Evolutionary conservation across 805 yeast genomes (phyloP), one percentile per base, ranked within the genome.

Genomic region (Sugiyamaella marilandica): DNA sequence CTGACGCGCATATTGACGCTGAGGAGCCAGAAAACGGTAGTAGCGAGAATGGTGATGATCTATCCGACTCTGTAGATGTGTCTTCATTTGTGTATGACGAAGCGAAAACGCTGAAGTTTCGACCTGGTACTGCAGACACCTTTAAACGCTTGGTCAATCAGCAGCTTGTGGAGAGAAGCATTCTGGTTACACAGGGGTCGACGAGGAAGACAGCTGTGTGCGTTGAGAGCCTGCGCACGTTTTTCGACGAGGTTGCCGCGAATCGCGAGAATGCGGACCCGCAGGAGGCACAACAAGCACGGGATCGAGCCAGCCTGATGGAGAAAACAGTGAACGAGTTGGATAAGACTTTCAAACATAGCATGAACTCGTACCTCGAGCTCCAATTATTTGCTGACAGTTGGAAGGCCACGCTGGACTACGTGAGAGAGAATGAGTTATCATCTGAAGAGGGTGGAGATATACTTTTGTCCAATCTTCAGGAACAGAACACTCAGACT

Each of bases 351-450:
- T 47, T 33, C 32, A 47, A 47, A 36, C 43, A 13, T 14, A 33
- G 43, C 18, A 47, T 47, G 50, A 41, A 47, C 19, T 10, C 32
- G 44, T 13, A 29, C 5, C 18, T 33, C 21, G 41, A 33, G 33
- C 26, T 21, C 16, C 33, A 34, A 47, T n/a, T 26, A 5, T 47
- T 33, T 21, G 13, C 37, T 2, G 31, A 13, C 24, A 9, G 33
- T 10, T 16, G 34, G 32, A 10, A 35, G 2, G 5, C 32, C n/a
- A 35, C 34, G 16, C 50, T 2, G 4, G 16, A 33, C 10, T 24
- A 9, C 14, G 2, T 34, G 5, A 2, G 19, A 21, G 21, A 16
- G 5, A 14, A 14, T 5, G 43, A 39, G 24, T 34, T 34, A 14
- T n/a, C 16, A 13, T 4, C 37, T n/a, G 37, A 34, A n/a, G 37